A percentile compares a stretch with the other conserved stretches of the same genome.
Evolutionary conservation across 2,329 filamentous ascomycete genomes (phyloP).

Genomic region (Emericellopsis atlantica): DNA sequence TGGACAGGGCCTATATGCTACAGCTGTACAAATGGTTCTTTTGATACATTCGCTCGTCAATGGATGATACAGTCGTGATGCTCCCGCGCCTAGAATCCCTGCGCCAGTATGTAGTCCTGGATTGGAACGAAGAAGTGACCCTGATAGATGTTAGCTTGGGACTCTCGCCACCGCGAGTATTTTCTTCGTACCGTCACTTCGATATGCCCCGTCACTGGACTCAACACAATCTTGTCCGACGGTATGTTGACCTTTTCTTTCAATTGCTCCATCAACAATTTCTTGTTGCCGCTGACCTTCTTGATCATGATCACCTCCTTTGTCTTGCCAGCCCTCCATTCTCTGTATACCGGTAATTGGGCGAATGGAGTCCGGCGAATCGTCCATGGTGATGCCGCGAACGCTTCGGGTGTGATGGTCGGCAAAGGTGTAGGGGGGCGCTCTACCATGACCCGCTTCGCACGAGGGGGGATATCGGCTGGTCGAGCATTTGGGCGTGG

Average conservation of each 20-base stretch:
- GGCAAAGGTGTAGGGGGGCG: conserved; percentile 13
- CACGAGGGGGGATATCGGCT: background rate
- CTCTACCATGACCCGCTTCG: no score
- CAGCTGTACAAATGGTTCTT: conserved; percentile 1
- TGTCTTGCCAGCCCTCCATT: conserved; percentile 63
- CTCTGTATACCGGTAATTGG: conserved; percentile 66
- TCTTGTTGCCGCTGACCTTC: conserved; percentile 64
- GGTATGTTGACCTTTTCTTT: conserved; percentile 42
- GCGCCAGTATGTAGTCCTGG: conserved; percentile 17
- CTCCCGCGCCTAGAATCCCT: conserved; percentile 17
- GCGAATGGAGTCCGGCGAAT: conserved; percentile 59
- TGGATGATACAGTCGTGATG: background rate
- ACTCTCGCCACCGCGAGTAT: background rate
- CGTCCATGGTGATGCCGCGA: conserved; percentile 42
- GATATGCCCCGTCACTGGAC: conserved; percentile 58
- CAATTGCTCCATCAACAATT: conserved; percentile 52
- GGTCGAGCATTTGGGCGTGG: conserved; percentile 1
- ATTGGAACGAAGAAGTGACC: conserved; percentile 17
- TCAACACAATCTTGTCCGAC: conserved; percentile 37
- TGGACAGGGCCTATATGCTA: conserved; percentile 2
- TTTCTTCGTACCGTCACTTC: conserved; percentile 51
- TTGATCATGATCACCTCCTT: conserved; percentile 62
- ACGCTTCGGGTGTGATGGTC: conserved; percentile 15
- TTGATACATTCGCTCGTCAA: background rate
- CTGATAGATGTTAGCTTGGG: conserved; percentile 10